Evolutionary conservation across 495 filamentous ascomycete genomes (phyloP).

Genomic region (Halenospora varia): DNA sequence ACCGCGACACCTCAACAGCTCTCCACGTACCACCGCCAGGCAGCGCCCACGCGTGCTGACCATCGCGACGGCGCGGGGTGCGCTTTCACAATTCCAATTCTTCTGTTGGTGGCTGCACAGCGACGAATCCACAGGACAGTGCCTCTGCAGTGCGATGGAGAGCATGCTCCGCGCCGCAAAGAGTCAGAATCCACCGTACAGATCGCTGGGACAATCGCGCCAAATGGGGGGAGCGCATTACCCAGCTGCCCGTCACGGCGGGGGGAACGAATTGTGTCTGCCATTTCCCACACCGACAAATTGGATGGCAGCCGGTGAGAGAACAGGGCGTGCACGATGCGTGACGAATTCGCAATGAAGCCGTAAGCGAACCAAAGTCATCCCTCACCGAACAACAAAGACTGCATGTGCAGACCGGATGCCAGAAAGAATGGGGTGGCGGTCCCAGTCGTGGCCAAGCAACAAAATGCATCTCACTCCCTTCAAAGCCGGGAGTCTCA

Average conservation of each 20-base stretch:
- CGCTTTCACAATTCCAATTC: neutral
- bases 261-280: neutral
- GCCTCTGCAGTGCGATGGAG: neutral
- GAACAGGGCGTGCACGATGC: neutral
- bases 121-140: neutral
- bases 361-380: neutral
- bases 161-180: neutral
- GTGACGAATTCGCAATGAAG: neutral
- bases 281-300: neutral
- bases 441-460: no score
- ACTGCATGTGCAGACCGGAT: no score
- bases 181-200: neutral
- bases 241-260: neutral
- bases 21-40: no score
- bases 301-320: neutral
- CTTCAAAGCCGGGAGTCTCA: no score
- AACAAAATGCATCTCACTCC: no score
- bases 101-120: neutral
- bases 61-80: neutral
- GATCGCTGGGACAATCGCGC: neutral
- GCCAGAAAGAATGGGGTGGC: no score
- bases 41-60: no score
- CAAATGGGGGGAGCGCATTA: neutral
- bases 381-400: neutral
- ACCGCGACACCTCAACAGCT: no score